phyloP scores from a whole-genome alignment of 306 rosid genomes.

The Trifolium dubium region DNA sequence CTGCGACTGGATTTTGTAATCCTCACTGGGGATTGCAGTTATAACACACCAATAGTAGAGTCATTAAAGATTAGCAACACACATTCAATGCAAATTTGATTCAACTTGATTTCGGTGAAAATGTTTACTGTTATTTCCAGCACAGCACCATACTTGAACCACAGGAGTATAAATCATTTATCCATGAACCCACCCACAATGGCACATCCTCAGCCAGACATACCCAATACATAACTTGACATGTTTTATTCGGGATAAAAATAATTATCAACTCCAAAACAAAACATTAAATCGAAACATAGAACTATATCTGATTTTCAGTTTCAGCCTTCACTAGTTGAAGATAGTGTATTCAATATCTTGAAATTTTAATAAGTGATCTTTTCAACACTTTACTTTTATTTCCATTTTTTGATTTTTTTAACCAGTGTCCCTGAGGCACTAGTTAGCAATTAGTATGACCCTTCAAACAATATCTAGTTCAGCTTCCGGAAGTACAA shows the following conservation, averaged over 20 bases:
- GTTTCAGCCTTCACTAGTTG: background rate
- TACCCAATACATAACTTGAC: background rate
- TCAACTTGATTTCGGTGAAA: background rate
- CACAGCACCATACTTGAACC: slow-evolving; percentile 7
- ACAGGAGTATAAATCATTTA: slow-evolving; percentile 3
- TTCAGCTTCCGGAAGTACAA: slow-evolving; percentile 16
- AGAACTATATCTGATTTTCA: slow-evolving; percentile 17
- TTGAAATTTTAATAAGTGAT: too few species aligned
- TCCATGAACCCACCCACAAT: background rate
- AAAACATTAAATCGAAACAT: background rate
- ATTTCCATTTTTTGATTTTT: too few species aligned
- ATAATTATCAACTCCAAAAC: slow-evolving; percentile 10
- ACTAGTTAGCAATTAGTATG: too few species aligned
- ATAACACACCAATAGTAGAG: slow-evolving; percentile 1
- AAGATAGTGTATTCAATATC: too few species aligned
- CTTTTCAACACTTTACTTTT: too few species aligned
- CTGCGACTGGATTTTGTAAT: background rate
- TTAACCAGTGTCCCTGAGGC: too few species aligned
- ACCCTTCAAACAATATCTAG: background rate
- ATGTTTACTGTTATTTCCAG: background rate
- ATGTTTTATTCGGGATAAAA: slow-evolving; percentile 5
- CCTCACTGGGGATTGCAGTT: background rate
- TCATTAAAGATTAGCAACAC: background rate
- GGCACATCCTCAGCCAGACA: background rate
- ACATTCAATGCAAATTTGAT: slow-evolving; percentile 20